Percentiles rank a stretch among this genome's conserved stretches.
Evolutionary conservation across 805 yeast genomes (phyloP).

Genomic region (Candida manassasensis): DNA sequence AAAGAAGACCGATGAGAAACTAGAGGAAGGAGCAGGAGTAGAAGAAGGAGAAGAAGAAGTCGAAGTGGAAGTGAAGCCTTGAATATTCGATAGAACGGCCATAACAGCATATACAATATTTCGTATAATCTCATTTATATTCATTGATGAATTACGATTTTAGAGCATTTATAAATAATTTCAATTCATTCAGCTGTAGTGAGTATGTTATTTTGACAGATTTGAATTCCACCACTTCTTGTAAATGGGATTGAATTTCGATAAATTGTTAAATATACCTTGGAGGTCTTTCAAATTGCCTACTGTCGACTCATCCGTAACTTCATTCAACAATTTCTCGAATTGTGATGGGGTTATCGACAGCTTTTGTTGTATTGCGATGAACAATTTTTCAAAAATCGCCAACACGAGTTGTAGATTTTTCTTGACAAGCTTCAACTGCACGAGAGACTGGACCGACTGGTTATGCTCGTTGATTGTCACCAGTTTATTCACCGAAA

Average conservation of each 20-base stretch:
- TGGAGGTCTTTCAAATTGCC: constrained; percentile 44
- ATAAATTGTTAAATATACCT: constrained; percentile 51
- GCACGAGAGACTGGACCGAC: constrained; percentile 31
- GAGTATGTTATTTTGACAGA: no score
- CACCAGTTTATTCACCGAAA: constrained; percentile 15
- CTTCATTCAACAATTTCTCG: constrained; percentile 35
- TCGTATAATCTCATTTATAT: no score
- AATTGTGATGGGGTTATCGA: constrained; percentile 11
- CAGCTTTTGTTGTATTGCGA: constrained; percentile 4
- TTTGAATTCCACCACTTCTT: constrained; percentile 35
- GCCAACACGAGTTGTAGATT: constrained; percentile 44
- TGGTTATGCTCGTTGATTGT: constrained; percentile 13
- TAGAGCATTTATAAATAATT: no score
- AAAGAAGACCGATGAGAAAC: constrained; percentile 13
- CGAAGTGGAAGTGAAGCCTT: background rate
- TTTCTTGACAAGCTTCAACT: constrained; percentile 40
- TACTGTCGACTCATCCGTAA: constrained; percentile 41
- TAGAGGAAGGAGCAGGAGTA: constrained; percentile 3
- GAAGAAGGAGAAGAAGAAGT: constrained; percentile 1
- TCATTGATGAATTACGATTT: no score
- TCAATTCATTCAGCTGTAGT: no score
- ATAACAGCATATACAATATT: no score
- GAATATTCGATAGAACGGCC: no score
- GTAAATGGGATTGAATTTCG: constrained; percentile 47
- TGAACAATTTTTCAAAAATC: constrained; percentile 38